These are phyloP conservation scores for Diaporthe vexans DNA, from an alignment of 2,329 filamentous ascomycete species.

Conservation along the genomic window DNA sequence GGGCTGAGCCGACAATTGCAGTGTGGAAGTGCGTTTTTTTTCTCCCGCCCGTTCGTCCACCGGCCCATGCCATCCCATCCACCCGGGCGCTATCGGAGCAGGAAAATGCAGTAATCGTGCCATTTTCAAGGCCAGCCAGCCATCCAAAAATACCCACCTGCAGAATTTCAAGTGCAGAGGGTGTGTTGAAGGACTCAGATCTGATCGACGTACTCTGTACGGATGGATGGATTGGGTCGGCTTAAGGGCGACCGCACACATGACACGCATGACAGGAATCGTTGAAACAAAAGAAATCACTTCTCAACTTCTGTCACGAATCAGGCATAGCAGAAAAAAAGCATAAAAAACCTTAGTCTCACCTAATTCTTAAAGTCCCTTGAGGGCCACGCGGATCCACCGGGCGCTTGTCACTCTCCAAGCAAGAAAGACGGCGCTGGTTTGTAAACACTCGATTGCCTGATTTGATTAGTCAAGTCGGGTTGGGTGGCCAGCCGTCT, in stretches of 20 bases:
- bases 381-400: conserved; percentile 3
- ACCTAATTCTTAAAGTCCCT: not conserved
- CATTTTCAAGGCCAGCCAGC: not conserved
- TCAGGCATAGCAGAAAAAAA: not conserved
- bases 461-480: conserved; percentile 33
- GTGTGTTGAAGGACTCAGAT: not conserved
- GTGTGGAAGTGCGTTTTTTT: conserved; percentile 10
- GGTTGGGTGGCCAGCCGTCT: conserved; percentile 18
- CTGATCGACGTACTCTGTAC: not conserved
- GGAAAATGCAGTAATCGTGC: conserved; percentile 15
- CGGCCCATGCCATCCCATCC: conserved; percentile 8
- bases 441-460: conserved; percentile 6
- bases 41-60: conserved; percentile 14
- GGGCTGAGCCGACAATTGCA: conserved; percentile 11
- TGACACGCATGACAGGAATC: conserved; percentile 10
- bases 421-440: not conserved
- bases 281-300: conserved; percentile 15
- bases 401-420: conserved; percentile 6
- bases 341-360: not conserved
- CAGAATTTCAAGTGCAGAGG: not conserved
- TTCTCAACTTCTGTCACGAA: conserved; percentile 7
- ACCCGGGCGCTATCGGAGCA: conserved; percentile 32
- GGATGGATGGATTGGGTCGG: conserved; percentile 36
- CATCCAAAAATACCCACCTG: conserved; percentile 11
- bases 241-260: conserved; percentile 34